Percentiles rank a stretch among this genome's conserved stretches.
Evolutionary conservation across 805 yeast genomes (phyloP).

Genomic region (Pichia eremophila): DNA sequence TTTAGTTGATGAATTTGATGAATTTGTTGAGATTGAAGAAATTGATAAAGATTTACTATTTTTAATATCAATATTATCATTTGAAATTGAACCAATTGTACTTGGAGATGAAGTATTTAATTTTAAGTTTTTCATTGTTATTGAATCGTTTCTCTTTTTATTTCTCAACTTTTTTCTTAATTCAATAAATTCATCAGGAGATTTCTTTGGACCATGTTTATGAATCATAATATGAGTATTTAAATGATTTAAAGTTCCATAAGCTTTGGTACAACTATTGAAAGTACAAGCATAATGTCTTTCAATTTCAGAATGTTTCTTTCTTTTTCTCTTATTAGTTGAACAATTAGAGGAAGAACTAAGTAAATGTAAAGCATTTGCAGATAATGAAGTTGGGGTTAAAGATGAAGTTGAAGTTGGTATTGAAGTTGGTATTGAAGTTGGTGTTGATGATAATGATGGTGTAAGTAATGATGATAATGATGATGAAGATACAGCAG

Average conservation of each 20-base stretch:
- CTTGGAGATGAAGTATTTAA: neutral
- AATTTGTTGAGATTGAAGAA: neutral
- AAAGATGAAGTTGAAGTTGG: neutral
- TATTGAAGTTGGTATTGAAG: neutral
- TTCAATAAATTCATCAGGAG: slow-evolving; percentile 46
- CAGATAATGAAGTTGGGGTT: neutral
- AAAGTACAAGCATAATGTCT: slow-evolving; percentile 42
- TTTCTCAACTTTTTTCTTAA: slow-evolving; percentile 35
- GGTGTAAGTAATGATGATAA: too few relatives aligned
- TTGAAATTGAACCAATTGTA: too few relatives aligned
- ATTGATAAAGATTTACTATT: too few relatives aligned
- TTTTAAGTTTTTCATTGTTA: neutral
- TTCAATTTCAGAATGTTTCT: slow-evolving; percentile 47
- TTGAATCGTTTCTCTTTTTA: slow-evolving; percentile 8
- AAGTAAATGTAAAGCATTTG: neutral
- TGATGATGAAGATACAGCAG: neutral
- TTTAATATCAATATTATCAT: neutral
- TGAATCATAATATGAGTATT: slow-evolving; percentile 48
- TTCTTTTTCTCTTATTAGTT: slow-evolving; percentile 36
- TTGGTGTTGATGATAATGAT: too few relatives aligned
- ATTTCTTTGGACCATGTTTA: slow-evolving; percentile 44
- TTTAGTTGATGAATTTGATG: neutral
- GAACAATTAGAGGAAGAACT: neutral
- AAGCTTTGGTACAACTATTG: slow-evolving; percentile 40
- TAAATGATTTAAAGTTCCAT: slow-evolving; percentile 52